These are phyloP conservation scores for Nakazawaea populi DNA, from an alignment of 805 yeast genomes.

Conservation along the genomic window DNA sequence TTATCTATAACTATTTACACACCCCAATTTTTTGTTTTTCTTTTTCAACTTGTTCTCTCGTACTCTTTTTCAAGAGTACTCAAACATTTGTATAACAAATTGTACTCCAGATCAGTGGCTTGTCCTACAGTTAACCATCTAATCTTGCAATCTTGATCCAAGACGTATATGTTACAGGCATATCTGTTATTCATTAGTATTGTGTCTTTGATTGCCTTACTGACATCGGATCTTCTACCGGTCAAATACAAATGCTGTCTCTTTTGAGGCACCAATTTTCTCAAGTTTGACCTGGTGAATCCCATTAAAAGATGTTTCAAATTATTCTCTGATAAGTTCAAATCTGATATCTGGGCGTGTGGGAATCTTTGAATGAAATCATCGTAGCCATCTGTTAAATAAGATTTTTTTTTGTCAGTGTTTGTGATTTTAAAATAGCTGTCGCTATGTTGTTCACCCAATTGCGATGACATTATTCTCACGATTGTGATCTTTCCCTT, in stretches of 20 bases:
- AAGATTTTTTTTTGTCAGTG: conserved; percentile 29
- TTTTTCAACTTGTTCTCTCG: neutral
- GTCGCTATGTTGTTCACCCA: conserved; percentile 64
- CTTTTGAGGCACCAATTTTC: conserved; percentile 36
- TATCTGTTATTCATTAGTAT: conserved; percentile 67
- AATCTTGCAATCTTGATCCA: conserved; percentile 69
- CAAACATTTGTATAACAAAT: conserved; percentile 60
- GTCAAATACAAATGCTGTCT: conserved; percentile 58
- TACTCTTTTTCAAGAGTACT: conserved; percentile 8
- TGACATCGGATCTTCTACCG: conserved; percentile 53
- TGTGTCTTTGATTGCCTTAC: conserved; percentile 49
- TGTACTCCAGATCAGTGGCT: conserved; percentile 61
- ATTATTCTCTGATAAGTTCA: conserved; percentile 70
- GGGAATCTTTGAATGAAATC: conserved; percentile 38
- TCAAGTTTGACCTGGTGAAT: conserved; percentile 36
- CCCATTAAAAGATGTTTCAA: conserved; percentile 61
- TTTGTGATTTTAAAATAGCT: conserved; percentile 48
- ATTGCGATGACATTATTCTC: conserved; percentile 57
- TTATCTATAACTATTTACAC: neutral
- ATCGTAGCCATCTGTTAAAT: conserved; percentile 34
- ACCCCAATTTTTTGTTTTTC: neutral
- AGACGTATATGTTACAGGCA: conserved; percentile 76
- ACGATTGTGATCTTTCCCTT: conserved; percentile 55
- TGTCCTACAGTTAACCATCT: conserved; percentile 92
- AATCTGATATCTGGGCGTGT: conserved; percentile 64